Evolutionary conservation across 208 protist species (phyloP).

Genomic region (Borovskyia barvae): DNA sequence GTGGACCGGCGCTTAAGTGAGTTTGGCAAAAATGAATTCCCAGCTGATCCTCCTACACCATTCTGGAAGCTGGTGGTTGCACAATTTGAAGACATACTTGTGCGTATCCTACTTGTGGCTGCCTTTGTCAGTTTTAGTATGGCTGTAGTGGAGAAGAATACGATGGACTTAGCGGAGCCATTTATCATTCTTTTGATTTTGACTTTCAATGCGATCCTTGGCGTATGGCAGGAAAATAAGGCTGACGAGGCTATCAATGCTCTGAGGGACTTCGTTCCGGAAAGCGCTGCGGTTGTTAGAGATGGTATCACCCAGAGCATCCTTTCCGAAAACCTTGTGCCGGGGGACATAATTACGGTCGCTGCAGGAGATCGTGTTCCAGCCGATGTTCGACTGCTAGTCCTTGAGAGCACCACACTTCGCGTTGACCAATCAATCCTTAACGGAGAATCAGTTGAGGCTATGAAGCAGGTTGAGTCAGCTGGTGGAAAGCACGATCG

Average conservation of each 20-base stretch:
- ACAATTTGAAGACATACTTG: slow-evolving; percentile 91
- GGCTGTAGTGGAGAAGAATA: slow-evolving; percentile 68
- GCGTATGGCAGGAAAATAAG: slow-evolving; percentile 92
- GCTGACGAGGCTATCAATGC: slow-evolving; percentile 92
- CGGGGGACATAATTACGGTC: slow-evolving; percentile 95
- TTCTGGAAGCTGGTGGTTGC: slow-evolving; percentile 81
- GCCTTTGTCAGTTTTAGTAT: slow-evolving; percentile 82
- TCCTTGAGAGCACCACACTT: slow-evolving; percentile 86
- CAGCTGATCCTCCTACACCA: slow-evolving; percentile 48
- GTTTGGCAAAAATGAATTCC: slow-evolving; percentile 75
- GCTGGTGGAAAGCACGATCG: slow-evolving; percentile 35
- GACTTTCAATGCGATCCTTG: slow-evolving; percentile 91
- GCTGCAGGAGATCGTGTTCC: slow-evolving; percentile 94
- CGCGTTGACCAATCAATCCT: slow-evolving; percentile 91
- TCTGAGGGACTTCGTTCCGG: slow-evolving; percentile 69
- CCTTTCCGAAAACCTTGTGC: slow-evolving; percentile 86
- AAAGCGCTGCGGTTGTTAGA: slow-evolving; percentile 67
- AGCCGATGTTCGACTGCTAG: slow-evolving; percentile 92
- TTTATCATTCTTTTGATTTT: slow-evolving; percentile 96
- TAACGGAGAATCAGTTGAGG: slow-evolving; percentile 93
- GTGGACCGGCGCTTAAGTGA: slow-evolving; percentile 37
- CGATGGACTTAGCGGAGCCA: slow-evolving; percentile 88
- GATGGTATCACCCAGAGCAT: slow-evolving; percentile 53
- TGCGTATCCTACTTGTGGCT: slow-evolving; percentile 84
- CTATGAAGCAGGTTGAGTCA: slow-evolving; percentile 61